Evolutionary conservation across 2,329 filamentous ascomycete species (phyloP).

Genomic region (Claviceps humidiphila): DNA sequence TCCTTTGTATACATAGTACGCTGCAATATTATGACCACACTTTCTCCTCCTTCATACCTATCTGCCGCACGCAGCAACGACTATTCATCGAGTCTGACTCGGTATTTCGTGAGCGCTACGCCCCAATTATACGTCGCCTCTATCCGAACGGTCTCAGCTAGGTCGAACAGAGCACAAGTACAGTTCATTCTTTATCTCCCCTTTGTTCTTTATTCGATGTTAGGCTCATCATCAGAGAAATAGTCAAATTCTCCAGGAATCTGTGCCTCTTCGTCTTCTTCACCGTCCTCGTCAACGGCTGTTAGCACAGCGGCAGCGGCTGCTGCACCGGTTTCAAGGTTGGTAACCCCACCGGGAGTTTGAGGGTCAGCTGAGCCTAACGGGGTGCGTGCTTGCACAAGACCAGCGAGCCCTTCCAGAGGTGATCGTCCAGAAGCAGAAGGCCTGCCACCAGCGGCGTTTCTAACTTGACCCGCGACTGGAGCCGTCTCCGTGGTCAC

Average conservation of each 20-base stretch:
- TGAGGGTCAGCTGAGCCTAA: constrained; percentile 18
- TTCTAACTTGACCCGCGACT: constrained; percentile 29
- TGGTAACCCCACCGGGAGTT: constrained; percentile 31
- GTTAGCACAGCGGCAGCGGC: constrained; percentile 71
- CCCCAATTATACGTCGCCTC: too few species aligned
- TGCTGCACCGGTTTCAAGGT: constrained; percentile 38
- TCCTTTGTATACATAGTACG: too few species aligned
- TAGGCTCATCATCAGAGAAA: constrained; percentile 50
- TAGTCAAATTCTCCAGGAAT: constrained; percentile 67
- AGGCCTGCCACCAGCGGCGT: constrained; percentile 19
- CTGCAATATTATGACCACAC: too few species aligned
- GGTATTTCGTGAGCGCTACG: too few species aligned
- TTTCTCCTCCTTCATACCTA: too few species aligned
- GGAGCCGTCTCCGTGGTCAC: constrained; percentile 49
- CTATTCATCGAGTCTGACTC: too few species aligned
- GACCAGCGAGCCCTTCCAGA: constrained; percentile 23
- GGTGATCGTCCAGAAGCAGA: constrained; percentile 17
- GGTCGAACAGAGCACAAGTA: background rate
- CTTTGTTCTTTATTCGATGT: constrained; percentile 15
- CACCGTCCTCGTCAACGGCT: constrained; percentile 73
- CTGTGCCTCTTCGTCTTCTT: constrained; percentile 58
- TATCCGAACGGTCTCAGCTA: too few species aligned
- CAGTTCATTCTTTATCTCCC: background rate
- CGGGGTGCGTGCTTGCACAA: constrained; percentile 19
- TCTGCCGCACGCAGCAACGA: too few species aligned